Base-by-base conservation (phyloP, 2,329 filamentous ascomycete species). In the Aspergillus tanneri region DNA sequence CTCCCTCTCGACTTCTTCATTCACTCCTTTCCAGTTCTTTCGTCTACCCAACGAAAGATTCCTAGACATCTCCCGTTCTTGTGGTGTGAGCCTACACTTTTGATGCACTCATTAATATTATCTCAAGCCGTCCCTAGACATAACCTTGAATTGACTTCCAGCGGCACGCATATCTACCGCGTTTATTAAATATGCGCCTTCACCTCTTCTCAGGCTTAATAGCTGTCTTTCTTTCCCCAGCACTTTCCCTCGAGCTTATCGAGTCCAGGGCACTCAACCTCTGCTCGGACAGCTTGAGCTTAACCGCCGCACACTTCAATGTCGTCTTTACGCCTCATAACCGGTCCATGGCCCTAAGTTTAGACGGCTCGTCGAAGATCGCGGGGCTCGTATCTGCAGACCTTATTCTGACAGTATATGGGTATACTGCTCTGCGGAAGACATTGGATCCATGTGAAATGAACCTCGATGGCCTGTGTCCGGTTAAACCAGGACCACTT, bases 241-340 rank as follows among this genome's bases (percentile, higher is more conserved):
- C 19, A 10, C 23, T 22, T 11, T 37, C 42, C 9, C 30, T 39
- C 12, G 16, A 40, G 9, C 38, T 50, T 5, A 52, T 52, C 42
- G 46, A 52, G 11, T 52, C 49, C n/a, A 42, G 40, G 5, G 46
- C 49, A 25, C 80, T 96, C 59, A 90, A 88, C 70, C 81, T 87
- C 38, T 96, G 91, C 72, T 87, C 91, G 77, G 77, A 83, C 50
- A 86, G 92, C 71, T 92, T 88, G 22, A 85, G 84, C 64, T 95
- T 96, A 71, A 87, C 88, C 4, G 90, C 91, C 60, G 90, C 86
- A 60, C 79, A 93, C 50, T 96, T 96, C 81, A 86, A 95, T 60
- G 87, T 96, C 37, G 66, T 79, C 49, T 84, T 85, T 68, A 73
- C 76, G 9, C 67, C 77, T 1, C 73, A 79, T 66, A 95, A 95